A percentile compares a stretch with the other conserved stretches of the same genome.
Evolutionary conservation across 768 basidiomycete genomes (phyloP).

Genomic region (Calocera viscosa): DNA sequence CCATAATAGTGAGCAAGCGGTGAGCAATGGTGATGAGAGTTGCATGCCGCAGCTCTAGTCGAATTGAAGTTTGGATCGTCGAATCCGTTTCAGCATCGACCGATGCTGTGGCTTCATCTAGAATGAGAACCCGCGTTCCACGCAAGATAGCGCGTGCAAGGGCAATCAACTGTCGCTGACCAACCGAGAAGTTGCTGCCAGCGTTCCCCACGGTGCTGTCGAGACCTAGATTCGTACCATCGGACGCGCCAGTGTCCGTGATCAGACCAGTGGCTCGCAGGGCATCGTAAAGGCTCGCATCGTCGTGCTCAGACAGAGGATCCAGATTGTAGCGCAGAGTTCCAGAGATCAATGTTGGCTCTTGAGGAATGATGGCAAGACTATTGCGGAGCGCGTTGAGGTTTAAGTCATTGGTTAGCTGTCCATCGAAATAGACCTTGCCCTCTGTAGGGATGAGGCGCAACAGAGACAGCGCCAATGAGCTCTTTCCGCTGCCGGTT

Average conservation of each 20-base stretch:
- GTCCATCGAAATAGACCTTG: constrained; percentile 25
- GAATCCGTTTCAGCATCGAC: constrained; percentile 30
- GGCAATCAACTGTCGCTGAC: constrained; percentile 32
- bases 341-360: constrained; percentile 13
- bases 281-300: constrained; percentile 15
- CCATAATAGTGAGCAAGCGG: constrained; percentile 21
- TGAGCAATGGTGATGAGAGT: constrained; percentile 33
- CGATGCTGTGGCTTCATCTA: constrained; percentile 31
- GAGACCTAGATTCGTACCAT: constrained; percentile 19
- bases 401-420: constrained; percentile 24
- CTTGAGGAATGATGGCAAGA: constrained; percentile 27
- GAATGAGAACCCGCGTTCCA: constrained; percentile 18
- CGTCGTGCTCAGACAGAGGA: constrained; percentile 15
- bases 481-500: constrained; percentile 10
- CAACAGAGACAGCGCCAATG: constrained; percentile 26
- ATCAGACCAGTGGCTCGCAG: constrained; percentile 30
- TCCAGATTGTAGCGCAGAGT: constrained; percentile 16
- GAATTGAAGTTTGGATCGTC: constrained; percentile 30
- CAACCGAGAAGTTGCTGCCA: constrained; percentile 30
- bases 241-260: neutral
- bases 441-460: constrained; percentile 30
- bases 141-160: constrained; percentile 25
- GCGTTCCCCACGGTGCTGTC: constrained; percentile 28
- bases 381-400: constrained; percentile 24
- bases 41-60: constrained; percentile 25